Evolutionary conservation across 352 stramenopile genomes (phyloP).

Genomic region (Phytophthora syringae): DNA sequence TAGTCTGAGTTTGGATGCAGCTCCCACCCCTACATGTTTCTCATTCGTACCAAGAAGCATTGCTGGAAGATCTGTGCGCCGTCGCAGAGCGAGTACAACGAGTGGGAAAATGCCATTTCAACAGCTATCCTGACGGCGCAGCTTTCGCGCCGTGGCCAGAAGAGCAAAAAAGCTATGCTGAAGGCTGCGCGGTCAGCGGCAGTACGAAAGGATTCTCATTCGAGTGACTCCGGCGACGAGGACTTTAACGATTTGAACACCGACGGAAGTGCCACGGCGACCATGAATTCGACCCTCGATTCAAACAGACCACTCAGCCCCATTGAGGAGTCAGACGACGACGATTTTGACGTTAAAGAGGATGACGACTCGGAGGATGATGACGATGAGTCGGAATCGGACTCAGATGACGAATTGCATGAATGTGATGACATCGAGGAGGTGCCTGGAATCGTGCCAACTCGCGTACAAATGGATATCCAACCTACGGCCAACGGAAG

Average conservation of each 20-base stretch:
- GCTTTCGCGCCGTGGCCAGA: constrained; percentile 47
- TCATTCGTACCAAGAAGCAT: constrained; percentile 65
- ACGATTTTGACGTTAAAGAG: constrained; percentile 49
- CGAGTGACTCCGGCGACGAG: constrained; percentile 30
- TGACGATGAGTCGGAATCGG: constrained; percentile 43
- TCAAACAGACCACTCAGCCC: constrained; percentile 20
- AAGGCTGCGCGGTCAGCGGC: constrained; percentile 31
- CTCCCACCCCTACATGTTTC: constrained; percentile 77
- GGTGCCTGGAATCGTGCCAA: constrained; percentile 8
- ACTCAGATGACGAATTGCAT: constrained; percentile 37
- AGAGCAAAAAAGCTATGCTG: constrained; percentile 37
- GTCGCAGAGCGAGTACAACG: constrained; percentile 60
- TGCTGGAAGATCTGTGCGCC: constrained; percentile 78
- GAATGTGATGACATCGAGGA: constrained; percentile 34
- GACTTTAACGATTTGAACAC: constrained; percentile 7
- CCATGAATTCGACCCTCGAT: constrained; percentile 19
- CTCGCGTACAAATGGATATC: not conserved
- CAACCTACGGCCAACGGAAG: constrained; percentile 7
- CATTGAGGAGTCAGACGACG: constrained; percentile 50
- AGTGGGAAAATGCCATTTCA: constrained; percentile 81
- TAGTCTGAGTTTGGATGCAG: constrained; percentile 53
- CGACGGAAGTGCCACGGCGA: constrained; percentile 15
- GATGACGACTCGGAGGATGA: constrained; percentile 48
- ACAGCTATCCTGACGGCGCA: constrained; percentile 69
- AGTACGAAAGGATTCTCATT: constrained; percentile 26